Evolutionary conservation across 208 protist genomes (phyloP).

Genomic region (Trypanosoma congolense): DNA sequence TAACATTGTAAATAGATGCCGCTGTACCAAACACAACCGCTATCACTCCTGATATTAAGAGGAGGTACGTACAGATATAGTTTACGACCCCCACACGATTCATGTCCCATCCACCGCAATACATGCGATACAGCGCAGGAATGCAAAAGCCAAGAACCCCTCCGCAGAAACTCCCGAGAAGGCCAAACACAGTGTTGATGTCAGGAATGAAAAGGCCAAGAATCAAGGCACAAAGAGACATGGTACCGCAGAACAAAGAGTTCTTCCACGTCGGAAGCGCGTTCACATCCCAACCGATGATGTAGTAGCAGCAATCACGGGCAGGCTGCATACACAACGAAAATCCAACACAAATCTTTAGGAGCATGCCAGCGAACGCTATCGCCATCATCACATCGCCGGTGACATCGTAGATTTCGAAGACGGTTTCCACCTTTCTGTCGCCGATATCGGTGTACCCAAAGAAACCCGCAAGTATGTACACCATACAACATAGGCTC

Average conservation of each 20-base stretch:
- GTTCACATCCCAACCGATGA: conserved; percentile 46
- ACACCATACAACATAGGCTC: conserved; percentile 56
- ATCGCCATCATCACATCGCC: conserved; percentile 46
- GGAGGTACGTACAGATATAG: conserved; percentile 9
- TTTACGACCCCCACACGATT: conserved; percentile 11
- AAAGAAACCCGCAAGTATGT: conserved; percentile 71
- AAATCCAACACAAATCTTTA: conserved; percentile 78
- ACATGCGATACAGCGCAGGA: conserved; percentile 94
- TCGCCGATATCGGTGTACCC: conserved; percentile 76
- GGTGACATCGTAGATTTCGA: conserved; percentile 58
- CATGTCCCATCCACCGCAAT: conserved; percentile 76
- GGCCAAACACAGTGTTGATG: conserved; percentile 50
- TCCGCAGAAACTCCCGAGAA: conserved; percentile 48
- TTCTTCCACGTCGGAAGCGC: conserved; percentile 59
- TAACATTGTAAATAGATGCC: conserved; percentile 9
- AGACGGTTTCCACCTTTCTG: conserved; percentile 47
- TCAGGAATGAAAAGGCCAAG: conserved; percentile 28
- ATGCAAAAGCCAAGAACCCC: conserved; percentile 58
- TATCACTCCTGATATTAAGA: conserved; percentile 31
- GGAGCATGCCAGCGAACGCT: conserved; percentile 56
- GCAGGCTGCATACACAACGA: conserved; percentile 70
- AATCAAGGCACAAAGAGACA: conserved; percentile 35
- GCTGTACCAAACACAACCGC: conserved; percentile 49
- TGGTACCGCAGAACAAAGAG: conserved; percentile 41
- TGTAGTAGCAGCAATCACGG: conserved; percentile 68